phyloP scores from a whole-genome alignment of 257 asterid species.

The Fraxinus pennsylvanica region DNA sequence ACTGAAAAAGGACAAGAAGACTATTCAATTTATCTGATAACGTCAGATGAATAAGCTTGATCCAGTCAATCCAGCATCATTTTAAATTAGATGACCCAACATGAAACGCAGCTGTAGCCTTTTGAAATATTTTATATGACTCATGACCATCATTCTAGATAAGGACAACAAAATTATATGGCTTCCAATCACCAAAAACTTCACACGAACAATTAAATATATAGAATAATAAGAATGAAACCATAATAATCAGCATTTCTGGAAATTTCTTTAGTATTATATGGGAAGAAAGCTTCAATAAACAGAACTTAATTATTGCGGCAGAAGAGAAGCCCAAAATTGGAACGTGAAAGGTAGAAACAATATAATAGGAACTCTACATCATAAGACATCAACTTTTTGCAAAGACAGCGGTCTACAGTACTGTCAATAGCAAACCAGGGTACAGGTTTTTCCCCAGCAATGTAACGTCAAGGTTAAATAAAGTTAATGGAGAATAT shows the following conservation, averaged over 20 bases:
- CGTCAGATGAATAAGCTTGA: background rate
- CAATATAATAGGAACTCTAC: background rate
- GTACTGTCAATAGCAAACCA: background rate
- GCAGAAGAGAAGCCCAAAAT: background rate
- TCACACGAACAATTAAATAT: background rate
- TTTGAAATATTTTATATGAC: background rate
- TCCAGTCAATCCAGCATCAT: background rate
- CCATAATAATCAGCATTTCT: background rate
- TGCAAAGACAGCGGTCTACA: background rate
- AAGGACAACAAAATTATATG: background rate
- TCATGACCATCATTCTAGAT: background rate
- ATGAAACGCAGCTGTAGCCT: background rate
- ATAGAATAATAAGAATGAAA: background rate
- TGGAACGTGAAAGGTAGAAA: background rate
- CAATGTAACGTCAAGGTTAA: background rate
- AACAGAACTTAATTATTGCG: background rate
- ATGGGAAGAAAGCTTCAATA: background rate
- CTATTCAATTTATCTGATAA: background rate
- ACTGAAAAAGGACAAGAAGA: conserved; percentile 31
- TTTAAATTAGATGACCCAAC: background rate
- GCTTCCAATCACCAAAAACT: background rate
- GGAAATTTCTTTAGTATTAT: background rate
- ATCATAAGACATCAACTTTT: background rate
- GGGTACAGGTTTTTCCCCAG: background rate
- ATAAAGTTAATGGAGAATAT: conserved; percentile 1